A percentile compares a stretch with the other conserved stretches of the same genome.
Evolutionary conservation across 2,329 filamentous ascomycete species (phyloP).

Genomic region (Arachnomyces sp.): DNA sequence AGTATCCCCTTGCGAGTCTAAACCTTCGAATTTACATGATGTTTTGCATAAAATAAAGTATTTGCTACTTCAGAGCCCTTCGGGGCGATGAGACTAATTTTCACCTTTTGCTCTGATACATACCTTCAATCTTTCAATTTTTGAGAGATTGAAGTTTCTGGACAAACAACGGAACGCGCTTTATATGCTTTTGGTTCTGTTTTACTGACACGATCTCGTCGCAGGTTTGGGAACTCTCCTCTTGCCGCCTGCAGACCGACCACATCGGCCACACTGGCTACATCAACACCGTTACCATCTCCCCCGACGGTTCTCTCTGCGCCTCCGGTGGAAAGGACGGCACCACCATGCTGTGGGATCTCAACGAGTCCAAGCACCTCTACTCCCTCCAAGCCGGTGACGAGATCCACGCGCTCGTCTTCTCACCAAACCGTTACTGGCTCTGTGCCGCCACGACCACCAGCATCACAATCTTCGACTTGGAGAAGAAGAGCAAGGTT

Average conservation of each 20-base stretch:
- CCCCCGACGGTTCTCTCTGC: conserved; percentile 96
- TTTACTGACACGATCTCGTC: conserved; percentile 20
- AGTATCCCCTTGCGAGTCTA: conserved; percentile 1
- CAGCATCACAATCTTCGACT: conserved; percentile 99
- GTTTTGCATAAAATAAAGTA: conserved; percentile 85
- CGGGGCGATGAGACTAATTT: conserved; percentile 92
- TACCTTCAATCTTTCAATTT: conserved; percentile 3
- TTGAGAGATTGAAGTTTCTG: conserved; percentile 16
- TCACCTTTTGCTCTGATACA: conserved; percentile 58
- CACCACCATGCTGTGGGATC: conserved; percentile 99
- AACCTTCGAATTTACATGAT: conserved; percentile 67
- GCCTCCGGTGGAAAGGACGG: conserved; percentile 99
- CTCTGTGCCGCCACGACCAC: conserved; percentile 94
- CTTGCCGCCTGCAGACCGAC: conserved; percentile 99
- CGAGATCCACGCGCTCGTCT: conserved; percentile 99
- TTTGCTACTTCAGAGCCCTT: conserved; percentile 99
- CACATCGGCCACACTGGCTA: conserved; percentile 99
- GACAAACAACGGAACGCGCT: not conserved
- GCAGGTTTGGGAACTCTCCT: conserved; percentile 98
- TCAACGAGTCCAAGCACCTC: conserved; percentile 99
- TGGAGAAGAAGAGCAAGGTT: conserved; percentile 99
- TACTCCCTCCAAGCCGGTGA: conserved; percentile 99
- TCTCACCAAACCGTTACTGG: conserved; percentile 99
- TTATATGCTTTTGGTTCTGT: conserved; percentile 1
- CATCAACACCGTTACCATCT: conserved; percentile 99